Percentiles rank a stretch among this genome's conserved stretches.
These are phyloP conservation scores for Vicia sativa DNA, from an alignment of 306 rosid species.

Conservation along the genomic window DNA sequence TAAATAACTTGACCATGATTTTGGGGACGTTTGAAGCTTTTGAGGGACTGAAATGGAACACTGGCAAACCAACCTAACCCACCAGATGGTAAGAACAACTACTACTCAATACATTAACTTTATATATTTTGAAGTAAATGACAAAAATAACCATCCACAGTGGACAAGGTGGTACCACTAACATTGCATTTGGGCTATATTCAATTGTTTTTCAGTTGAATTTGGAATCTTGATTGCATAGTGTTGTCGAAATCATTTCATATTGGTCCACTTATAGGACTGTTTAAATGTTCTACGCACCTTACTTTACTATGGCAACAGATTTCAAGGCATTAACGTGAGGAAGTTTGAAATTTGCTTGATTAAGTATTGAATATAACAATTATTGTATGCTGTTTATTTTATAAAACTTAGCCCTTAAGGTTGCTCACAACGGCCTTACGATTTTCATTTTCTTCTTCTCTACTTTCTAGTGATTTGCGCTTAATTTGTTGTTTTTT, in stretches of 20 bases:
- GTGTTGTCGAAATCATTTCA: slow-evolving; percentile 19
- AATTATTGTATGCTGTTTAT: background rate
- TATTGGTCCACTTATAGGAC: slow-evolving; percentile 8
- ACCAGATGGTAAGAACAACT: slow-evolving; percentile 27
- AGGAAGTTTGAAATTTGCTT: slow-evolving; percentile 31
- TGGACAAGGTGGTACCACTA: slow-evolving; percentile 40
- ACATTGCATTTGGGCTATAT: slow-evolving; percentile 14
- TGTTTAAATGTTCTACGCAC: slow-evolving; percentile 6
- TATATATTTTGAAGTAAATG: slow-evolving; percentile 26
- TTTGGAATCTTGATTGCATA: slow-evolving; percentile 44
- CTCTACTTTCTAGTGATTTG: slow-evolving; percentile 18
- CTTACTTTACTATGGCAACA: slow-evolving; percentile 25
- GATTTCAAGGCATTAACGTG: slow-evolving; percentile 26
- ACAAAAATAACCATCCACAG: slow-evolving; percentile 37
- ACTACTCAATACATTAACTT: slow-evolving; percentile 15
- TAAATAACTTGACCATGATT: slow-evolving; percentile 37
- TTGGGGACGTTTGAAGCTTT: slow-evolving; percentile 42
- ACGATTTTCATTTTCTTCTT: slow-evolving; percentile 10
- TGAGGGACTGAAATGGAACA: slow-evolving; percentile 29
- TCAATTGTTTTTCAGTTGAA: slow-evolving; percentile 21
- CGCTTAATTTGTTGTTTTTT: background rate
- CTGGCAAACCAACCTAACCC: slow-evolving; percentile 27
- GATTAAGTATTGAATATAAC: background rate
- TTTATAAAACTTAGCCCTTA: slow-evolving; percentile 43
- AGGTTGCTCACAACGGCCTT: slow-evolving; percentile 30